Evolutionary conservation across 441 rosid genomes (phyloP).

Genomic region (Populus tomentosa): DNA sequence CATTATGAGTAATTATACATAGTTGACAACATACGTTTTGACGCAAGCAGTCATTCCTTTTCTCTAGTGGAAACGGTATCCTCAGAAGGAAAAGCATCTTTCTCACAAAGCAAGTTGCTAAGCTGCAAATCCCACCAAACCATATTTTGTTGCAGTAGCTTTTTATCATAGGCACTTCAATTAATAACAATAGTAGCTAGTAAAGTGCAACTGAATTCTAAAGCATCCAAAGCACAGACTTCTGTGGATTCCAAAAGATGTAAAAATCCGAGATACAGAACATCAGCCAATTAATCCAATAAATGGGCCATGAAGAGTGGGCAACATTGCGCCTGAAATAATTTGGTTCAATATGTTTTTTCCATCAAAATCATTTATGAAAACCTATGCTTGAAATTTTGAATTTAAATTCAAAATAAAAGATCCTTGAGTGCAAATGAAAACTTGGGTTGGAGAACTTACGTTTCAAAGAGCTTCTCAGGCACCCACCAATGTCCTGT

Average conservation of each 20-base stretch:
- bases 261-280: background rate
- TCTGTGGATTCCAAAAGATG: background rate
- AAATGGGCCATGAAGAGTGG: background rate
- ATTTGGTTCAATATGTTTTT: background rate
- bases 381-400: background rate
- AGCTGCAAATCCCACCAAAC: background rate
- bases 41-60: background rate
- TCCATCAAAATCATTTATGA: constrained; percentile 14
- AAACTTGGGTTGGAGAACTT: constrained; percentile 28
- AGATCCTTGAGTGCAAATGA: background rate
- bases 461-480: constrained; percentile 69
- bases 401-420: background rate
- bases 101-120: background rate
- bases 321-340: background rate
- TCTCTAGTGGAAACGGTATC: background rate
- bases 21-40: background rate
- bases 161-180: background rate
- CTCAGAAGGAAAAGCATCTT: background rate
- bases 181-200: background rate
- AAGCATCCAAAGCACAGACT: background rate
- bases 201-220: background rate
- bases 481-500: constrained; percentile 95
- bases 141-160: background rate
- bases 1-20: background rate
- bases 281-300: background rate